These are phyloP conservation scores for Lentinula raphanica DNA, from an alignment of 768 basidiomycete species.

Conservation along the genomic window DNA sequence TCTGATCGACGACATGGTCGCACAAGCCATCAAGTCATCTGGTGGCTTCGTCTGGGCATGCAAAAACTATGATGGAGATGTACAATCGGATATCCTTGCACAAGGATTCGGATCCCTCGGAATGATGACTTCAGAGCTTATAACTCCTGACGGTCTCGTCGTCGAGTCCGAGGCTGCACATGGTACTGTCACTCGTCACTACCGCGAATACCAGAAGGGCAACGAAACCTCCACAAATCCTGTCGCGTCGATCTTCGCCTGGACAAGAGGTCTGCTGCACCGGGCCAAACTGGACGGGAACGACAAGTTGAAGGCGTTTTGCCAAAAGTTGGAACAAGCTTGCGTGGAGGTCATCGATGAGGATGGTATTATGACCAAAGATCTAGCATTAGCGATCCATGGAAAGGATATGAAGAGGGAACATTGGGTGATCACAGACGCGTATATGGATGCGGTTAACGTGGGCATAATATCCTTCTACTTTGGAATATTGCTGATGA, in stretches of 20 bases:
- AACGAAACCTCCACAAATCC: conserved; percentile 98
- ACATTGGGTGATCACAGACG: conserved; percentile 87
- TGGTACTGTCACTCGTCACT: conserved; percentile 95
- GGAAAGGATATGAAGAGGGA: conserved; percentile 12
- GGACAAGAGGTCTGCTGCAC: conserved; percentile 93
- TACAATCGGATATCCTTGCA: conserved; percentile 90
- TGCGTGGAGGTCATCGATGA: conserved; percentile 89
- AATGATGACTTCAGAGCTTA: conserved; percentile 96
- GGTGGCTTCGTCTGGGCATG: conserved; percentile 84
- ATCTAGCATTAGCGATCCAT: conserved; percentile 82
- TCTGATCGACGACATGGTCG: conserved; percentile 97
- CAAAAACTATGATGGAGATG: conserved; percentile 83
- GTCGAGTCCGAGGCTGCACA: conserved; percentile 97
- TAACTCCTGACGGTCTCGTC: conserved; percentile 89
- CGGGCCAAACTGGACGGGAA: conserved; percentile 91
- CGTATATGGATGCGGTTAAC: conserved; percentile 90
- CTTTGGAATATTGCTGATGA: background rate
- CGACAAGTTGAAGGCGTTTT: conserved; percentile 67
- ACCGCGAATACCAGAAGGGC: conserved; percentile 95
- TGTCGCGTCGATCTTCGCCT: conserved; percentile 97
- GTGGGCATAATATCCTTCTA: conserved; percentile 35
- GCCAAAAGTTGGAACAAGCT: conserved; percentile 72
- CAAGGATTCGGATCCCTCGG: conserved; percentile 96
- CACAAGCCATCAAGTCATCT: conserved; percentile 92
- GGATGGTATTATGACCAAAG: conserved; percentile 95